A percentile compares a stretch with the other conserved stretches of the same genome.
These are phyloP conservation scores for Malassezia sympodialis DNA, from an alignment of 1,284 basidiomycete genomes.

Conservation along the genomic window DNA sequence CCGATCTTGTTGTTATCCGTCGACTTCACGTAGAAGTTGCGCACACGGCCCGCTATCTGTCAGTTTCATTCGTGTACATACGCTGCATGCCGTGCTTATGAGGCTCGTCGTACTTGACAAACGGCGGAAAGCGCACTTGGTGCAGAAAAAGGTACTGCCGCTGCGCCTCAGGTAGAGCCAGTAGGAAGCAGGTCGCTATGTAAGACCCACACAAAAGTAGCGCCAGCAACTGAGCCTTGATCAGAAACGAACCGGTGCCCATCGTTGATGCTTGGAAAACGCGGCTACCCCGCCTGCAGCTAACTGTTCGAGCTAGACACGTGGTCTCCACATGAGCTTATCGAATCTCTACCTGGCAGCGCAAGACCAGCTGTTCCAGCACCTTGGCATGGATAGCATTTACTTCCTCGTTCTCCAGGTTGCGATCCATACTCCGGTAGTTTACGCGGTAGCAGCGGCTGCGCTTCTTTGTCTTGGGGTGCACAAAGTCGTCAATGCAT, in stretches of 20 bases:
- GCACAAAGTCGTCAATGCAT: conserved; percentile 78
- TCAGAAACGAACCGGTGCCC: conserved; percentile 7
- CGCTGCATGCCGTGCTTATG: conserved; percentile 15
- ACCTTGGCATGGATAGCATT: conserved; percentile 62
- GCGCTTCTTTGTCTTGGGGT: conserved; percentile 72
- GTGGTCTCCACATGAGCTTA: conserved; percentile 9
- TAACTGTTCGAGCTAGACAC: neutral
- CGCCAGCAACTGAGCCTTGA: conserved; percentile 7
- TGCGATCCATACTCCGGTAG: conserved; percentile 94
- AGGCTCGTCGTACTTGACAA: conserved; percentile 17
- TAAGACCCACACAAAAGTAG: conserved; percentile 4
- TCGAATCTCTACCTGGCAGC: conserved; percentile 47
- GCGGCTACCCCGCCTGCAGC: neutral
- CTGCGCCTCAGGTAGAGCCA: conserved; percentile 3
- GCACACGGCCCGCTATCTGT: conserved; percentile 62
- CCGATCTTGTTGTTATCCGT: conserved; percentile 69
- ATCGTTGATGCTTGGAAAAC: neutral
- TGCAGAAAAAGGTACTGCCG: conserved; percentile 57
- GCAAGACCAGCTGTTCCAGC: conserved; percentile 47
- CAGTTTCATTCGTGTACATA: neutral
- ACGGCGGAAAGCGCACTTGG: conserved; percentile 56
- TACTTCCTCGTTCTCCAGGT: conserved; percentile 78
- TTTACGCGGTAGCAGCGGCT: conserved; percentile 84
- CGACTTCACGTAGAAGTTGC: conserved; percentile 63
- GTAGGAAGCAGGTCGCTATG: conserved; percentile 1